Evolutionary conservation across 148 eudicot species (phyloP), one percentile per base, ranked within the genome.

Genomic region (Cornus controversa): DNA sequence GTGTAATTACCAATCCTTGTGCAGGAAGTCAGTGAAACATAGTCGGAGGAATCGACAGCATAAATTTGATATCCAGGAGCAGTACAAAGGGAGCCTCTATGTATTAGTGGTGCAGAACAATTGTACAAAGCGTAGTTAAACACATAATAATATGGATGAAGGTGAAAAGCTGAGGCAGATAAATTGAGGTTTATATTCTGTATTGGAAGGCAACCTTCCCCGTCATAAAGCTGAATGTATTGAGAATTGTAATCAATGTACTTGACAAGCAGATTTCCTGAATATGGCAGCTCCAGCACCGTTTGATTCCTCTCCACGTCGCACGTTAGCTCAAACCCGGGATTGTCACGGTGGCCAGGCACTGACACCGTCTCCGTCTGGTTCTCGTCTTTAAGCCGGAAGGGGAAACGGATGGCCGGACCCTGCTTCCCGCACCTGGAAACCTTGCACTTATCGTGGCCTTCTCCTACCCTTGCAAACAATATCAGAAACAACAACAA

Each of bases 381-480:
- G 78, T 20, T 83, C 80, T 24, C 66, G 71, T 18, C 74, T 23
- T 18, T 40, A 3, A 83, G 75, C 18, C 82, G 29, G 75, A 83
- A 83, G 4, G 86, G 86, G 67, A 83, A 83, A 36, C 86, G 82
- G 64, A 83, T 47, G 1, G 37, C 27, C n/a, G n/a, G n/a, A n/a
- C n/a, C n/a, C n/a, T n/a, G n/a, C n/a, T n/a, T n/a, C n/a, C n/a
- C n/a, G n/a, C n/a, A n/a, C n/a, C n/a, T n/a, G n/a, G n/a, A n/a
- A n/a, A n/a, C n/a, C n/a, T n/a, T n/a, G n/a, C n/a, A n/a, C n/a
- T n/a, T n/a, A n/a, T n/a, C n/a, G n/a, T n/a, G n/a, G n/a, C n/a
- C n/a, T n/a, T n/a, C n/a, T n/a, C n/a, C n/a, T n/a, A 23, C 65
- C 69, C 28, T 34, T 69, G 45, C 66, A 57, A 28, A 76, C n/a